These are phyloP conservation scores for Posidonia oceanica DNA, from an alignment of 116 monocot genomes.

Conservation along the genomic window DNA sequence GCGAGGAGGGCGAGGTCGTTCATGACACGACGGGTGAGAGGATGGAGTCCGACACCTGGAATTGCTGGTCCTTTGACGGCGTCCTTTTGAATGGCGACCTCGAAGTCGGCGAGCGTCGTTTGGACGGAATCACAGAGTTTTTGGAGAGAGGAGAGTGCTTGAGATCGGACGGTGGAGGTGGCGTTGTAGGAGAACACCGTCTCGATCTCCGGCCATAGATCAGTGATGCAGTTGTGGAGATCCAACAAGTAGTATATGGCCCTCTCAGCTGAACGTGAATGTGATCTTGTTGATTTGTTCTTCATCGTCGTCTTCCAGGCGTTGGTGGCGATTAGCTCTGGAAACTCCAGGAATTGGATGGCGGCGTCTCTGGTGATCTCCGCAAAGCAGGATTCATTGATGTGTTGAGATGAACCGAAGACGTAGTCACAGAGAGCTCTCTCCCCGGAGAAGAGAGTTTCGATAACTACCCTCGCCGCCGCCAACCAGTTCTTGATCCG, in stretches of 20 bases:
- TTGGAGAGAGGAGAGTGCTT: neutral
- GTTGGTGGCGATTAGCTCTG: conserved; percentile 20
- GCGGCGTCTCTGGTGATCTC: conserved; percentile 35
- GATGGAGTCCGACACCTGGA: conserved; percentile 43
- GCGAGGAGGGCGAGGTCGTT: conserved; percentile 41
- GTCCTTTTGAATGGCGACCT: conserved; percentile 41
- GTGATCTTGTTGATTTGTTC: conserved; percentile 37
- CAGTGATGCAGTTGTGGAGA: too few relatives aligned
- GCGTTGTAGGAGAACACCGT: conserved; percentile 34
- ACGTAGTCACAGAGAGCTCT: conserved; percentile 35
- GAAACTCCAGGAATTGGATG: conserved; percentile 28
- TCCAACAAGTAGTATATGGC: conserved; percentile 17
- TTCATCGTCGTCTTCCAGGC: conserved; percentile 2
- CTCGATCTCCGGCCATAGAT: conserved; percentile 16
- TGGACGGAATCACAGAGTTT: conserved; percentile 33
- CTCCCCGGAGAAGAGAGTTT: conserved; percentile 36
- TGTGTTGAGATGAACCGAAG: conserved; percentile 29
- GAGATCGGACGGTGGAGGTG: conserved; percentile 14
- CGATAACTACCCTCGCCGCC: conserved; percentile 21
- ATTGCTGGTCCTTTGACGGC: conserved; percentile 13
- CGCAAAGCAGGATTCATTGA: conserved; percentile 41
- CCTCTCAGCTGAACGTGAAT: conserved; percentile 33
- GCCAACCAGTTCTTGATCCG: conserved; percentile 40
- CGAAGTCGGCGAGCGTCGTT: conserved; percentile 33
- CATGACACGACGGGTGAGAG: conserved; percentile 41